Conservation (phyloP, 768 basidiomycete species). For the Lactifluus hygrophoroides region DNA sequence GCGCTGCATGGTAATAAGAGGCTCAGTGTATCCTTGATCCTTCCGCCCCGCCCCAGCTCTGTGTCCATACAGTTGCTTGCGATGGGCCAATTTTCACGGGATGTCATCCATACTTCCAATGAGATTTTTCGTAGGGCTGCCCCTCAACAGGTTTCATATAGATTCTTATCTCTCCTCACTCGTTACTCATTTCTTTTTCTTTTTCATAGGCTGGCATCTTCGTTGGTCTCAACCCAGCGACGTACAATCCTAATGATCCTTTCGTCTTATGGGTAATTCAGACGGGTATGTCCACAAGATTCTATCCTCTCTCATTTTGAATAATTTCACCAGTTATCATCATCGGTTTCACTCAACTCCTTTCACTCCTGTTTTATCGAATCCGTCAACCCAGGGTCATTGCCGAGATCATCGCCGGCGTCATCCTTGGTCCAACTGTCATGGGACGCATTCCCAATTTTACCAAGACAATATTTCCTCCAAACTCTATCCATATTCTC, state of each 20-base stretch:
- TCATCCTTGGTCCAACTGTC: conserved; percentile 64
- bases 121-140: conserved; percentile 38
- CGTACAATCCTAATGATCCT: conserved; percentile 57
- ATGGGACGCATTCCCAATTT: conserved; percentile 78
- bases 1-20: no score
- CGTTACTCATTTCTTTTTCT: not conserved
- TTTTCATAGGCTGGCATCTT: conserved; percentile 60
- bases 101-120: conserved; percentile 26
- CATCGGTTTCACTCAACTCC: conserved; percentile 65
- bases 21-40: no score
- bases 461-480: conserved; percentile 33
- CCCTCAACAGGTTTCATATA: conserved; percentile 16
- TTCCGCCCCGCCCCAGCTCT: no score
- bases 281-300: conserved; percentile 40
- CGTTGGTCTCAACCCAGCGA: conserved; percentile 62
- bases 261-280: conserved; percentile 72
- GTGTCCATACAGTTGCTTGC: no score
- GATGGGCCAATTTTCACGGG: conserved; percentile 43
- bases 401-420: conserved; percentile 85
- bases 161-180: not conserved
- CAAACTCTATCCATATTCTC: conserved; percentile 44
- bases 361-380: conserved; percentile 52
- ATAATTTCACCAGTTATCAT: conserved; percentile 52
- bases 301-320: not conserved
- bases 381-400: conserved; percentile 91